Conservation (phyloP, 2,329 filamentous ascomycete genomes). For the Trichoderma citrinoviride region DNA sequence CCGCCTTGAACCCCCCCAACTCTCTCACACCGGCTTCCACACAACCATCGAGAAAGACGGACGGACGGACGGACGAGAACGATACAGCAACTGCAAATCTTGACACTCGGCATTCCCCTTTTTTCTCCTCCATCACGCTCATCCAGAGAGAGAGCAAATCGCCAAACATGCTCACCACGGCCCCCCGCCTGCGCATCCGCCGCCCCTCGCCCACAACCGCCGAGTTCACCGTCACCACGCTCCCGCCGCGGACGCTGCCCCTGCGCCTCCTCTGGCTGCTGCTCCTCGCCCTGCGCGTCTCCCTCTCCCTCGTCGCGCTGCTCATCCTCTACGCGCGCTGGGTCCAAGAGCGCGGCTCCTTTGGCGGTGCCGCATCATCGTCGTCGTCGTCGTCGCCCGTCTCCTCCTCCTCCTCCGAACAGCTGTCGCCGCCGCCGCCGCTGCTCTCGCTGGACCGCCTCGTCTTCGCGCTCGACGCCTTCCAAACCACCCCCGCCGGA, state of each 20-base stretch:
- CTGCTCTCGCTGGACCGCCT: constrained; percentile 28
- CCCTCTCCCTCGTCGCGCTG: constrained; percentile 43
- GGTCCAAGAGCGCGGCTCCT: constrained; percentile 34
- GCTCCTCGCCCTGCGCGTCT: constrained; percentile 44
- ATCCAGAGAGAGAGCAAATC: too few relatives aligned
- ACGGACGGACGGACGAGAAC: constrained; percentile 6
- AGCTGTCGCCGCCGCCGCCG: constrained; percentile 5
- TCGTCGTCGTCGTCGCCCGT: constrained; percentile 11
- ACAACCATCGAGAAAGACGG: neutral
- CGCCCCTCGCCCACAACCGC: constrained; percentile 84
- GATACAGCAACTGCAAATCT: too few relatives aligned
- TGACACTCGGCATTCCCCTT: too few relatives aligned
- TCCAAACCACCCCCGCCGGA: constrained; percentile 36
- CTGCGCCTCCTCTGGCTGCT: constrained; percentile 46
- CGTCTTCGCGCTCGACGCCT: constrained; percentile 29
- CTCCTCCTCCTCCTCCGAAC: too few relatives aligned
- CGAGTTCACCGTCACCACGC: constrained; percentile 87
- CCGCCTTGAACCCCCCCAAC: neutral
- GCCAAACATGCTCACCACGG: constrained; percentile 57
- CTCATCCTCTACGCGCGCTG: constrained; percentile 52
- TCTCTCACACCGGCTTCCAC: neutral
- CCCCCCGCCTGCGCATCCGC: constrained; percentile 59
- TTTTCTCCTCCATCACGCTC: too few relatives aligned
- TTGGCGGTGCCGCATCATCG: constrained; percentile 22
- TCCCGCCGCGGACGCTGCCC: constrained; percentile 52